Evolutionary conservation across 345 rosid genomes (phyloP), one percentile per base, ranked within the genome.

Genomic region (Limnanthes douglasii): DNA sequence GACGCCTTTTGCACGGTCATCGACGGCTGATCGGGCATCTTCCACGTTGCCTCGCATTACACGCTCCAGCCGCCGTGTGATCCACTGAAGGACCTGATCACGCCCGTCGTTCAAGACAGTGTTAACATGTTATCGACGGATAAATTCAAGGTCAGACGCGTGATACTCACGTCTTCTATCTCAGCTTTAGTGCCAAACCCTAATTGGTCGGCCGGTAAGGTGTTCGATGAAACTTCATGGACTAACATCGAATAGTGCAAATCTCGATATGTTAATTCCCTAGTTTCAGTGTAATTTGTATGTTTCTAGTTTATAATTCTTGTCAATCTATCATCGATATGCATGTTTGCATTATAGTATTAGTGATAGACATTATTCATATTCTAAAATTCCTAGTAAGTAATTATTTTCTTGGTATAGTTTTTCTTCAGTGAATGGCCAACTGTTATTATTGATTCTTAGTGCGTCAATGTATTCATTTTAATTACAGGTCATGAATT

Each of bases 31-130:
- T n/a, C 21, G 3, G 93, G 93, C 11, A 74, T 79, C 1, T 84
- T 84, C 75, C 93, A 80, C 53, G 83, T 85, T 57, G 93, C 96
- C 0, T 85, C 96, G 6, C 93, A 85, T 20, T 80, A 90, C 24
- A 61, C 60, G n/a, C 65, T 85, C 31, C 82, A 76, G 41, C 73
- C 61, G 27, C 78, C 82, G n/a, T 17, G 37, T 4, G 54, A 85
- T 54, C 85, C 93, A 0, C 57, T 76, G 34, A 59, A 18, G 39
- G 93, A 80, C 10, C 69, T 86, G 19, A 22, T 86, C 11, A 38
- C 56, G 35, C 96, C 94, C 5, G 96, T 94, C 13, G 74, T 81
- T 6, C 70, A 77, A 52, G 94, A 92, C 14, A 86, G 94, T 0
- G 28, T 70, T 10, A 74, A 78, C 29, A 81, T 81, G 10, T 59